Percentiles rank a stretch among this genome's conserved stretches.
Evolutionary conservation across 202 grass and related monocot genomes (phyloP).

Genomic region (Saccharum hybrid): DNA sequence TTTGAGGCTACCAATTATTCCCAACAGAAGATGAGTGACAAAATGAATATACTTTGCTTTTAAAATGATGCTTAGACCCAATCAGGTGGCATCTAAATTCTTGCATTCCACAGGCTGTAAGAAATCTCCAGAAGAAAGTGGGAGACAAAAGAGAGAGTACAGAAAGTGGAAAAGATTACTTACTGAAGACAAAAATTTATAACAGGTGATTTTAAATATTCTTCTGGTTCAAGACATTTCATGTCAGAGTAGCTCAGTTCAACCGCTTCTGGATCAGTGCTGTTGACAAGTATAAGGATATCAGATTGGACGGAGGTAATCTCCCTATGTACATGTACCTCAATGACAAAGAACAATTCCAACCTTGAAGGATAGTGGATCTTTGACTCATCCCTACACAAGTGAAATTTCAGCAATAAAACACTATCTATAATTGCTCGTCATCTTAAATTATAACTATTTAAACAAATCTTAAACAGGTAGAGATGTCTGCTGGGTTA

Average conservation of each 20-base stretch:
- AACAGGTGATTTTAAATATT: constrained; percentile 78
- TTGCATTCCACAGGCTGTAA: neutral
- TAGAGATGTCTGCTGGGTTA: constrained; percentile 39
- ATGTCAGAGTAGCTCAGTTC: constrained; percentile 67
- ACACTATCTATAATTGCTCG: constrained; percentile 28
- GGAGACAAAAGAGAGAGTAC: neutral
- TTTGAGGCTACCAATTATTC: constrained; percentile 42
- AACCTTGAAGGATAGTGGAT: constrained; percentile 90
- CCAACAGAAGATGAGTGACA: neutral
- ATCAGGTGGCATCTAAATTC: constrained; percentile 24
- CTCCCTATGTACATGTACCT: constrained; percentile 16
- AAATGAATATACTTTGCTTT: constrained; percentile 23
- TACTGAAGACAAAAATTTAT: constrained; percentile 93
- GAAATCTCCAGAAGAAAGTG: constrained; percentile 10
- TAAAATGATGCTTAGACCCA: neutral
- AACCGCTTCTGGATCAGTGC: constrained; percentile 66
- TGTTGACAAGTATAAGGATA: constrained; percentile 52
- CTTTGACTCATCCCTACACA: constrained; percentile 60
- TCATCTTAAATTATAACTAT: constrained; percentile 23
- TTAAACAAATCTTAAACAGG: constrained; percentile 6
- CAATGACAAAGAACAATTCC: constrained; percentile 25
- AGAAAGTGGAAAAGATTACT: constrained; percentile 45
- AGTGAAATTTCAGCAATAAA: constrained; percentile 40
- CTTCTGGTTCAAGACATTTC: constrained; percentile 69
- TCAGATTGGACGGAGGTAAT: constrained; percentile 34